Conservation (phyloP, 208 protist genomes). For the Acanthamoeba castellanii region DNA sequence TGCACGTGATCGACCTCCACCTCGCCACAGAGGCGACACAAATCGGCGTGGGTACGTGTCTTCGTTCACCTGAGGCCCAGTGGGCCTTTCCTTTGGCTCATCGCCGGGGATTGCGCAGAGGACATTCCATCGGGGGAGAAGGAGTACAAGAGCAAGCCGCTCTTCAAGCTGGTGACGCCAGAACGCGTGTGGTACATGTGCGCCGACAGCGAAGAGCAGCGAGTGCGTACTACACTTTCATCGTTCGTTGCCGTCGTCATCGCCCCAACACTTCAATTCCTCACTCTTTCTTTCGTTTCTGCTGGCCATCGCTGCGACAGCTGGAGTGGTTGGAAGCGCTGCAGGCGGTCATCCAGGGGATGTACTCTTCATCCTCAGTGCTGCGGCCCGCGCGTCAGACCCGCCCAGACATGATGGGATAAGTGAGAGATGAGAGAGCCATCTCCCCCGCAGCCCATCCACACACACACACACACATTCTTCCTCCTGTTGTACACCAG, state of each 20-base stretch:
- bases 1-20: conserved; percentile 17
- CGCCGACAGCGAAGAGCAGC: conserved; percentile 24
- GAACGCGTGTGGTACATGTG: conserved; percentile 47
- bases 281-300: background rate
- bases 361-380: background rate
- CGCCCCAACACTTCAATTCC: background rate
- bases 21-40: background rate
- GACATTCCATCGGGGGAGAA: conserved; percentile 33
- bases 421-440: background rate
- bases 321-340: conserved; percentile 16
- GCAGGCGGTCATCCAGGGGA: conserved; percentile 8
- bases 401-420: background rate
- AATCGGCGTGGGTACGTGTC: background rate
- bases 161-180: conserved; percentile 37
- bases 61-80: background rate
- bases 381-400: background rate
- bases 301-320: background rate
- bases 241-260: background rate
- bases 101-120: background rate
- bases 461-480: background rate
- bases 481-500: background rate
- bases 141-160: conserved; percentile 19
- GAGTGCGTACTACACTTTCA: background rate
- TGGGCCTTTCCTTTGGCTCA: background rate
- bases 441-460: background rate